phyloP scores from a whole-genome alignment of 306 rosid genomes.

The Vachellia pachyceras region DNA sequence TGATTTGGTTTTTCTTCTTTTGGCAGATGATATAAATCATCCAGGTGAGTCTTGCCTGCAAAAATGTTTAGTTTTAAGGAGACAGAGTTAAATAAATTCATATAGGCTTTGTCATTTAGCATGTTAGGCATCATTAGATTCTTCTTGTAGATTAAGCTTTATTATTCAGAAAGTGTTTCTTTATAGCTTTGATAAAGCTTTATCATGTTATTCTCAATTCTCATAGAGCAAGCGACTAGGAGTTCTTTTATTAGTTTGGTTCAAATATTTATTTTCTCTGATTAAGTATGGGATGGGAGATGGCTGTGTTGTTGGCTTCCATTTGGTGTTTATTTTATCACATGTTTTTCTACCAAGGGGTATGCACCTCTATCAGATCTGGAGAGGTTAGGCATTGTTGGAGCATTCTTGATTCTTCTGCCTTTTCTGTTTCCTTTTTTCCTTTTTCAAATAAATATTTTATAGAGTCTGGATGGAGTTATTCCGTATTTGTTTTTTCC shows the following conservation, averaged over 20 bases:
- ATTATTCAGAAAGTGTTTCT: neutral
- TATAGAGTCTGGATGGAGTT: neutral
- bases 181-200: neutral
- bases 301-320: neutral
- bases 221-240: neutral
- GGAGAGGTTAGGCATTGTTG: neutral
- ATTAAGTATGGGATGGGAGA: neutral
- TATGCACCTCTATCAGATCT: neutral
- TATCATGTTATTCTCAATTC: neutral
- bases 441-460: neutral
- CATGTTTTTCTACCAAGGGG: neutral
- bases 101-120: neutral
- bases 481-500: neutral
- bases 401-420: neutral
- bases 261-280: neutral
- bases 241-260: neutral
- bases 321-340: neutral
- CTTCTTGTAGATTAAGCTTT: neutral
- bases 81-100: neutral
- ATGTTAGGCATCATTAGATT: neutral
- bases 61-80: neutral
- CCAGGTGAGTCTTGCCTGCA: slow-evolving; percentile 5
- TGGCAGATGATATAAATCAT: neutral
- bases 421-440: neutral
- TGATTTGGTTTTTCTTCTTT: slow-evolving; percentile 22